Base-by-base conservation (phyloP, 2,329 filamentous ascomycete genomes). In the Aspergillus pseudoterreus region DNA sequence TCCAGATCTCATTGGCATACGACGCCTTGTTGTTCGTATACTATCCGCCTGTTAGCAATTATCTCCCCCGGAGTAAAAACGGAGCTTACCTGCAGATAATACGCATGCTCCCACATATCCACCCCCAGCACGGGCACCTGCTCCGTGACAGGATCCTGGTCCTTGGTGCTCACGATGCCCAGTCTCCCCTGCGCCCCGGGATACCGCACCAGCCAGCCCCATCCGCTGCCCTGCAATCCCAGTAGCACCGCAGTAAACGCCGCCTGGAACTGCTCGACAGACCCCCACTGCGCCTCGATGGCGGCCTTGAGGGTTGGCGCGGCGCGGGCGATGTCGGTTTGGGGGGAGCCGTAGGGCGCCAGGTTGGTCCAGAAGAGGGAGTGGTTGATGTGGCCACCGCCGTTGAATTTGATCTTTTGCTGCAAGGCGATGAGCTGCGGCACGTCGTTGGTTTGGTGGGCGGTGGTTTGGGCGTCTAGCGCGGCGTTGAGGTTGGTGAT, bases 101-200 rank as follows among this genome's bases (percentile, higher is more conserved):
- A 95, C 0, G 90, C 90, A 75, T 95, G 90, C 75, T 95, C 90
- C 90, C 90, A 95, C 83, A 95, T 92, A 68, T 95, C 90, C 2
- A 95, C 78, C 0, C 89, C 90, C 47, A 96, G 76, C 22, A 96
- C 75, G 6, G 91, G 90, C 57, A 85, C 81, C 65, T 86, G 86
- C 24, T 87, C 88, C 39, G 91, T 78, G 17, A 95, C 80, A 1
- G 86, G 85, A 65, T 95, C 90, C 75, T 95, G 90, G 67, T 95
- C 90, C 69, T 90, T 90, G n/a, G 88, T 91, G 0, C 86, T 90
- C 8, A 87, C 78, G 58, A 95, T 88, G 51, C 83, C 80, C 58
- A 95, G 70, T 38, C 73, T 74, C 41, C 35, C 12, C 15, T 82
- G 84, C 22, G 22, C 22, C 1, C 75, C 80, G 2, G 77, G 75